phyloP scores from a whole-genome alignment of 176 grass and related monocot genomes.

The Hsuehochloa calcarea region DNA sequence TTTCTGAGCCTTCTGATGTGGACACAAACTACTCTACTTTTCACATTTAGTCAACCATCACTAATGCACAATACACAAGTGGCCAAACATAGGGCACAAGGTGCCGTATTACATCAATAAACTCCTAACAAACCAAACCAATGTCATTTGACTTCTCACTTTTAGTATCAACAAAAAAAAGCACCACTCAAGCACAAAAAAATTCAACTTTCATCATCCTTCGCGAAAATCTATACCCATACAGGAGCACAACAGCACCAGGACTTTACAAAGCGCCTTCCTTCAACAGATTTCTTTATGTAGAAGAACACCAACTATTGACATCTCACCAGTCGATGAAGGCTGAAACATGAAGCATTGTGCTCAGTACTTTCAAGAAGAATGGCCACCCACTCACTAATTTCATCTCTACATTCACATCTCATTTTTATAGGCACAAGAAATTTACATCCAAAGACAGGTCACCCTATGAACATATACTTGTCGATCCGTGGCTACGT shows the following conservation, averaged over 20 bases:
- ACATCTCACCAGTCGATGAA: constrained; percentile 34
- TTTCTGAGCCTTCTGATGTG: background rate
- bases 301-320: constrained; percentile 34
- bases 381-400: constrained; percentile 42
- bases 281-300: constrained; percentile 35
- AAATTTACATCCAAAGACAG: constrained; percentile 77
- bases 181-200: constrained; percentile 19
- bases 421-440: constrained; percentile 57
- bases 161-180: constrained; percentile 27
- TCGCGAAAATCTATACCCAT: constrained; percentile 31
- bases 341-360: constrained; percentile 50
- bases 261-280: constrained; percentile 36
- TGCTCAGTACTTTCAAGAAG: constrained; percentile 44
- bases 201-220: constrained; percentile 33
- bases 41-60: constrained; percentile 8
- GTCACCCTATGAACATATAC: constrained; percentile 75
- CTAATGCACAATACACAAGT: constrained; percentile 1
- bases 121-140: constrained; percentile 46
- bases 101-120: constrained; percentile 32
- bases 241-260: constrained; percentile 18
- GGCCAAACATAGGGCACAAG: constrained; percentile 14
- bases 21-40: background rate
- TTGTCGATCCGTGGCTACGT: constrained; percentile 60
- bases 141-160: constrained; percentile 8
- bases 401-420: constrained; percentile 56